These are phyloP conservation scores for Nigrograna mackinnonii DNA, from an alignment of 2,329 filamentous ascomycete genomes.

Conservation along the genomic window DNA sequence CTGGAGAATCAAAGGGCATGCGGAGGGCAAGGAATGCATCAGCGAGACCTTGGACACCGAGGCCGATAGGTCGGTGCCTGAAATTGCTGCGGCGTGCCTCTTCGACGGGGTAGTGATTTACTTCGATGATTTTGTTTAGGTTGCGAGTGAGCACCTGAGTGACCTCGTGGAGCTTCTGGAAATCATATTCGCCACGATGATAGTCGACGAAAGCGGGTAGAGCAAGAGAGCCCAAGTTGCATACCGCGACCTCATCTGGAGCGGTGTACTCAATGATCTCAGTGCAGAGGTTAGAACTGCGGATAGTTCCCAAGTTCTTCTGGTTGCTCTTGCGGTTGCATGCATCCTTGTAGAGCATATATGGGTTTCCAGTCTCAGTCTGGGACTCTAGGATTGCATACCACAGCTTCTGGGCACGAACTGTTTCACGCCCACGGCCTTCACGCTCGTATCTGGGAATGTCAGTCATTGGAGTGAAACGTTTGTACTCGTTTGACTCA, in stretches of 20 bases:
- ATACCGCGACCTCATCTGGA: constrained; percentile 97
- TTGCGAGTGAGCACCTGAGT: constrained; percentile 91
- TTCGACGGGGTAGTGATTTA: constrained; percentile 96
- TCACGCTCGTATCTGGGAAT: constrained; percentile 76
- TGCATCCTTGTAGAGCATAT: constrained; percentile 99
- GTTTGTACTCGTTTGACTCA: constrained; percentile 20
- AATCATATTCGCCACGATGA: constrained; percentile 83
- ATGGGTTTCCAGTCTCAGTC: constrained; percentile 98
- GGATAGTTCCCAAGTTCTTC: constrained; percentile 98
- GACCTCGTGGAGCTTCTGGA: constrained; percentile 95
- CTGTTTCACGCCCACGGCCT: constrained; percentile 83
- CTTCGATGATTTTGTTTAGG: constrained; percentile 96
- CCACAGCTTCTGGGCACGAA: constrained; percentile 99
- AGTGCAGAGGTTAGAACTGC: constrained; percentile 97
- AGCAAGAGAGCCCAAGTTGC: constrained; percentile 93
- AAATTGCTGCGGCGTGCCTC: constrained; percentile 97
- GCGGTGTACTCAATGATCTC: constrained; percentile 98
- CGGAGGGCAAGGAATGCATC: constrained; percentile 97
- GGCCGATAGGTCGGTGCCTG: constrained; percentile 91
- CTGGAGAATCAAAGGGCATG: constrained; percentile 93
- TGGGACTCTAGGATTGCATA: constrained; percentile 98
- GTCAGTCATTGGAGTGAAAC: neutral
- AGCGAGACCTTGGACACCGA: constrained; percentile 96
- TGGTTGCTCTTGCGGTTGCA: constrained; percentile 99
- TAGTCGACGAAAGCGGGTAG: constrained; percentile 91